Percentiles rank a stretch among this genome's conserved stretches.
phyloP scores from a whole-genome alignment of 768 basidiomycete species.

The Mycena olivaceomarginata region DNA sequence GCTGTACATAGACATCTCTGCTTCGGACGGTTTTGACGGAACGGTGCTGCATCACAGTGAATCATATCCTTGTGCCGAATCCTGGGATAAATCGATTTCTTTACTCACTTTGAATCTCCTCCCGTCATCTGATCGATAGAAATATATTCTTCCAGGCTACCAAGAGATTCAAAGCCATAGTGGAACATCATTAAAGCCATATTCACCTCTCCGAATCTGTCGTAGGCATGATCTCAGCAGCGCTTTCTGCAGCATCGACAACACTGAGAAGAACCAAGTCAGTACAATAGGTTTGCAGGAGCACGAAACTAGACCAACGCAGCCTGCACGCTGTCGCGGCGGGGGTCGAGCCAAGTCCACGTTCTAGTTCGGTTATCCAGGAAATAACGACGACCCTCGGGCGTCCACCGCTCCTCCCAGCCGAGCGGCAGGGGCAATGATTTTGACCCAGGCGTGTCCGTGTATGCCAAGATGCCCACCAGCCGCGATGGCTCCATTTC shows the following conservation, averaged over 20 bases:
- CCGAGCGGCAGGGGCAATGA: conserved; percentile 46
- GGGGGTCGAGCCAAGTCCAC: conserved; percentile 73
- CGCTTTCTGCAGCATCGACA: not conserved
- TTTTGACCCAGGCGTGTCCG: not conserved
- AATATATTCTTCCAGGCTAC: not conserved
- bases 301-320: conserved; percentile 56
- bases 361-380: too few relatives aligned
- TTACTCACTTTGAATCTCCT: not conserved
- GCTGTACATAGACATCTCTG: conserved; percentile 22
- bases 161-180: not conserved
- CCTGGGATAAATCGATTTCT: not conserved
- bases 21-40: not conserved
- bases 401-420: too few relatives aligned
- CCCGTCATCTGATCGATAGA: not conserved
- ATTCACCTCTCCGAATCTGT: not conserved
- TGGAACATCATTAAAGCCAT: too few relatives aligned
- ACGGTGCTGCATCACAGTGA: conserved; percentile 2
- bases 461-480: not conserved
- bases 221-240: not conserved
- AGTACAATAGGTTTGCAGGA: not conserved
- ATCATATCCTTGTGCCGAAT: not conserved
- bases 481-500: conserved; percentile 11
- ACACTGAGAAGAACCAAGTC: not conserved
- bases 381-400: too few relatives aligned
- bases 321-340: conserved; percentile 72